These are phyloP conservation scores for Suillus ampliporus DNA, from an alignment of 768 basidiomycete species.

Conservation along the genomic window DNA sequence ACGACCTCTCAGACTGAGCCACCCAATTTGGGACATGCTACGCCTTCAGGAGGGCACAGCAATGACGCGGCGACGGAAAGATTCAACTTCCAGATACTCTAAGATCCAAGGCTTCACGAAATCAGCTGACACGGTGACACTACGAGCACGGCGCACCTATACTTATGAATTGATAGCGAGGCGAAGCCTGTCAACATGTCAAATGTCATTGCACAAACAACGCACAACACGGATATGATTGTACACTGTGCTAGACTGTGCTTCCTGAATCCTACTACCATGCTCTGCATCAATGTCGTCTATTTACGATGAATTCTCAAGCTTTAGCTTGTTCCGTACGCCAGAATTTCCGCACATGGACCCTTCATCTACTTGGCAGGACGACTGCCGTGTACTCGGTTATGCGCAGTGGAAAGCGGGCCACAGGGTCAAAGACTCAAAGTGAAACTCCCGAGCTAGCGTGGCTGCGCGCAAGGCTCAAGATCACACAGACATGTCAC, in stretches of 20 bases:
- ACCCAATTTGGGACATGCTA: too few relatives aligned
- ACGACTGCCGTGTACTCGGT: too few relatives aligned
- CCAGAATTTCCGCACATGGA: not conserved
- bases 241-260: too few relatives aligned
- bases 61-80: too few relatives aligned
- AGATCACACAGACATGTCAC: not conserved
- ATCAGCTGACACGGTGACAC: not conserved
- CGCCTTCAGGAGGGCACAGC: too few relatives aligned
- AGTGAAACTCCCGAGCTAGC: not conserved
- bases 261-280: not conserved
- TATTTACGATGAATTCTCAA: not conserved
- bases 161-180: not conserved
- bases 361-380: not conserved
- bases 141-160: not conserved
- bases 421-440: not conserved
- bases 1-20: too few relatives aligned
- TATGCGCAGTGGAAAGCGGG: not conserved
- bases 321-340: not conserved
- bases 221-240: not conserved
- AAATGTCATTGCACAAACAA: conserved; percentile 1
- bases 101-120: too few relatives aligned
- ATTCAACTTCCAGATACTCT: too few relatives aligned
- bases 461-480: conserved; percentile 2
- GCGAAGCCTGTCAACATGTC: not conserved
- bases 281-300: not conserved